phyloP scores from a whole-genome alignment of 805 yeast genomes.

The Ogataea henricii region DNA sequence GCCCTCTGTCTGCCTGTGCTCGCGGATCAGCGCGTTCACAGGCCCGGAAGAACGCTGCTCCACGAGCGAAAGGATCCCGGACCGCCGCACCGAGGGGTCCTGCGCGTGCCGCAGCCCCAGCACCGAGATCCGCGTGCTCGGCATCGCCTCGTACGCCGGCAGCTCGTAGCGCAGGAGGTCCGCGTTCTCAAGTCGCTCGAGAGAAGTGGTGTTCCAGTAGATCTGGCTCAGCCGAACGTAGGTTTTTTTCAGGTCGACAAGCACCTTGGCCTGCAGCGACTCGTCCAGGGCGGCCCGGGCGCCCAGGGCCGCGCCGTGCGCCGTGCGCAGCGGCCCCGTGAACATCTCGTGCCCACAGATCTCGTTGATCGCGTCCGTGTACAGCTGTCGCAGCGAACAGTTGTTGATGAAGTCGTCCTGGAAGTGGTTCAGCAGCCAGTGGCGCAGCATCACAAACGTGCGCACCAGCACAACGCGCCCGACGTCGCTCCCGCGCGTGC shows the following conservation, averaged over 20 bases:
- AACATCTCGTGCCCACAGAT: conserved; percentile 30
- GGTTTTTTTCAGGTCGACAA: conserved; percentile 37
- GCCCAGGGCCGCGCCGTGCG: no score
- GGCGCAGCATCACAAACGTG: conserved; percentile 83
- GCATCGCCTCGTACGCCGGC: conserved; percentile 30
- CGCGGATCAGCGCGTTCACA: conserved; percentile 25
- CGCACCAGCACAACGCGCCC: conserved; percentile 75
- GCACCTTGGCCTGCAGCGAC: conserved; percentile 29
- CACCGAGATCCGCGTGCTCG: conserved; percentile 37
- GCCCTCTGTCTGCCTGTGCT: conserved; percentile 14
- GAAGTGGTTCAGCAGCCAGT: conserved; percentile 88
- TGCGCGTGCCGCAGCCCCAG: conserved; percentile 40
- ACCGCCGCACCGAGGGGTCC: conserved; percentile 44
- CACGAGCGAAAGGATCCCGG: conserved; percentile 39
- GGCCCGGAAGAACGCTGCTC: conserved; percentile 30
- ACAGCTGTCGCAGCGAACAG: conserved; percentile 46
- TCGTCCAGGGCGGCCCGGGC: background rate
- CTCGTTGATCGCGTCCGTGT: conserved; percentile 45
- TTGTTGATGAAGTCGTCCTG: conserved; percentile 75
- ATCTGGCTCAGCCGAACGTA: conserved; percentile 34
- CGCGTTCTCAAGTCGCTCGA: conserved; percentile 22
- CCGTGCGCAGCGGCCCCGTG: conserved; percentile 16
- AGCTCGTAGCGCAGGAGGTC: conserved; percentile 27
- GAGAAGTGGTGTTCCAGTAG: conserved; percentile 35
- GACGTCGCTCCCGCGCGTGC: conserved; percentile 35